These are phyloP conservation scores for Tolypocladium cylindrosporum DNA, from an alignment of 2,329 filamentous ascomycete genomes.

Conservation along the genomic window DNA sequence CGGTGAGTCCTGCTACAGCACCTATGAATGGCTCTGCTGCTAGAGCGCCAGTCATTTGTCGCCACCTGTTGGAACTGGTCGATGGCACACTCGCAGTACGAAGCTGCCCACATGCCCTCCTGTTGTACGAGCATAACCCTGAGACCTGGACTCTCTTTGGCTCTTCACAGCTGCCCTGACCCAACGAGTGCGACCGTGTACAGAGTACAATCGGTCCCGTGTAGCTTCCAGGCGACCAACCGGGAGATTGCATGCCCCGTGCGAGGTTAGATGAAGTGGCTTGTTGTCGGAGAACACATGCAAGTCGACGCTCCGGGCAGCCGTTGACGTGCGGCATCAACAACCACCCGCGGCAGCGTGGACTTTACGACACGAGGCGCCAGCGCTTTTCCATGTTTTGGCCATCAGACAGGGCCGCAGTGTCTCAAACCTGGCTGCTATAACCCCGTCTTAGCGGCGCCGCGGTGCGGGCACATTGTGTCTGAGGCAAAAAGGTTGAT, in stretches of 20 bases:
- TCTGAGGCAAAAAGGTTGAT: not conserved
- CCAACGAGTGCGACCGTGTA: not conserved
- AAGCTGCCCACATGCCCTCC: not conserved
- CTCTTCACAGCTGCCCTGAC: not conserved
- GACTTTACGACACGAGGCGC: not conserved
- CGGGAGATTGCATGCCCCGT: not conserved
- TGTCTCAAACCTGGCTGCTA: not conserved
- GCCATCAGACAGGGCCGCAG: not conserved
- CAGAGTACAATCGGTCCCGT: not conserved
- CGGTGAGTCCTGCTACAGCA: not conserved
- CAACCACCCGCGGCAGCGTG: not conserved
- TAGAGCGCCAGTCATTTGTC: not conserved
- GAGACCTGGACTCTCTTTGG: not conserved
- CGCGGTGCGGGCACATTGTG: not conserved
- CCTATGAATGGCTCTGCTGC: too few relatives aligned
- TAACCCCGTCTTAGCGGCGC: not conserved
- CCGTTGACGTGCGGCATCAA: not conserved
- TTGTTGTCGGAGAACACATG: not conserved
- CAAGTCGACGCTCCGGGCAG: not conserved
- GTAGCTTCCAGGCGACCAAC: not conserved
- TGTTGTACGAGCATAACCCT: not conserved
- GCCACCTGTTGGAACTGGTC: not conserved
- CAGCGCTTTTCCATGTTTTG: not conserved
- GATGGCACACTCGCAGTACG: not conserved
- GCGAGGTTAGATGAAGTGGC: not conserved